Evolutionary conservation across 352 stramenopile species (phyloP).

Genomic region (Phytophthora fragariaefolia): DNA sequence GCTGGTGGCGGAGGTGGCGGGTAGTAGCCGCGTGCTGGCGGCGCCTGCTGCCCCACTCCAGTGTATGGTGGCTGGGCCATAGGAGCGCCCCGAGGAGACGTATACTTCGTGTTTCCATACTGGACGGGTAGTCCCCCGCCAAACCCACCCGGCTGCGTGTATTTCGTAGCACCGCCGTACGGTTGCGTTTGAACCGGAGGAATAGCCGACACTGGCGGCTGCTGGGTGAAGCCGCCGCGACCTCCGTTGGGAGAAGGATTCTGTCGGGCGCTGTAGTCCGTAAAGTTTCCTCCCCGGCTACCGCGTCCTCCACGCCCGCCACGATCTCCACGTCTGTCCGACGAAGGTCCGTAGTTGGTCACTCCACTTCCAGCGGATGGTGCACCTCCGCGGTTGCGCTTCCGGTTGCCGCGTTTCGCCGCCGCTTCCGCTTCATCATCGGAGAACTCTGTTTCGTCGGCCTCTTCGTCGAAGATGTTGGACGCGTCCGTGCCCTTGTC

Average conservation of each 20-base stretch:
- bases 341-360: constrained; percentile 4
- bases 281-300: constrained; percentile 22
- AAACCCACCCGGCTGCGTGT: constrained; percentile 49
- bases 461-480: constrained; percentile 89
- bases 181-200: constrained; percentile 48
- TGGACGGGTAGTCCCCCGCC: constrained; percentile 20
- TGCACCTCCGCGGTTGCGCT: constrained; percentile 57
- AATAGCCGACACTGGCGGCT: constrained; percentile 17
- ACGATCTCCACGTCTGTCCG: constrained; percentile 16
- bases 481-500: constrained; percentile 88
- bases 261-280: constrained; percentile 25
- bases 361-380: constrained; percentile 11
- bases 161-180: constrained; percentile 55
- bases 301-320: constrained; percentile 34
- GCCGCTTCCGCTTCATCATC: constrained; percentile 84
- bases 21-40: constrained; percentile 30
- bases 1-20: constrained; percentile 30
- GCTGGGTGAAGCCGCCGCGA: constrained; percentile 20
- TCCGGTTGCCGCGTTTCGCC: constrained; percentile 73
- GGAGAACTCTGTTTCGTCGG: constrained; percentile 77
- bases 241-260: constrained; percentile 9
- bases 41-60: constrained; percentile 24
- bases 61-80: constrained; percentile 37
- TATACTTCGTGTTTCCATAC: constrained; percentile 54
- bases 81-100: constrained; percentile 31